Conservation (phyloP, 75 land plant species). For the Pinus taeda region DNA sequence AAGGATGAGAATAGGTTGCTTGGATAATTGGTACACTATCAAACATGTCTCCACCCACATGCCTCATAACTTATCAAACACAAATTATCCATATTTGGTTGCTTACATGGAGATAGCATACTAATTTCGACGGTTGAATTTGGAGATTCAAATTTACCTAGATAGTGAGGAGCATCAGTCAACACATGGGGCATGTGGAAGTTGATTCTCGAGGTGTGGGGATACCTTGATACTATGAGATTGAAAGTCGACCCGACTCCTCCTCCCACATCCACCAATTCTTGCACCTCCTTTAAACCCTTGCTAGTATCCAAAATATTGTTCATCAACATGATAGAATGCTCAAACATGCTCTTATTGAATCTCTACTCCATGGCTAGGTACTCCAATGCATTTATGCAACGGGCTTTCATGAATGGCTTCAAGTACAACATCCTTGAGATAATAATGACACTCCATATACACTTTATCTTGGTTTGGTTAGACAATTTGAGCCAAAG, state of each 20-base stretch:
- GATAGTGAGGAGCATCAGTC: conserved; percentile 16
- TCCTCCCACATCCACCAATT: too few species aligned
- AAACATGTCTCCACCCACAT: too few species aligned
- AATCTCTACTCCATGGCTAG: conserved; percentile 13
- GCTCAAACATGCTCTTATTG: conserved; percentile 18
- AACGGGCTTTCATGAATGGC: conserved; percentile 30
- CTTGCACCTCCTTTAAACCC: conserved; percentile 42
- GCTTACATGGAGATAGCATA: too few species aligned
- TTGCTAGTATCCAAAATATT: conserved; percentile 11
- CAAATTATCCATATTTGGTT: too few species aligned
- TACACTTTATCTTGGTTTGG: too few species aligned
- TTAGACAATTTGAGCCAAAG: too few species aligned
- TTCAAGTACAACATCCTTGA: too few species aligned
- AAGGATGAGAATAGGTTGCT: too few species aligned
- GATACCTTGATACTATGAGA: conserved; percentile 25
- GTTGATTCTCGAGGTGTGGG: conserved; percentile 37
- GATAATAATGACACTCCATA: too few species aligned
- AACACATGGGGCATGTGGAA: conserved; percentile 46
- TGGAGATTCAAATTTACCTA: not conserved
- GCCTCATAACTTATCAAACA: too few species aligned
- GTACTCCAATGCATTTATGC: conserved; percentile 21
- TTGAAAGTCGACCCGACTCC: conserved; percentile 30
- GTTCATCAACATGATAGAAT: conserved; percentile 11
- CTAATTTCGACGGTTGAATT: too few species aligned
- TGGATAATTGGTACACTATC: too few species aligned